Evolutionary conservation across 768 basidiomycete genomes (phyloP), one percentile per base, ranked within the genome.

Genomic region (Lactarius pseudohatsudake): DNA sequence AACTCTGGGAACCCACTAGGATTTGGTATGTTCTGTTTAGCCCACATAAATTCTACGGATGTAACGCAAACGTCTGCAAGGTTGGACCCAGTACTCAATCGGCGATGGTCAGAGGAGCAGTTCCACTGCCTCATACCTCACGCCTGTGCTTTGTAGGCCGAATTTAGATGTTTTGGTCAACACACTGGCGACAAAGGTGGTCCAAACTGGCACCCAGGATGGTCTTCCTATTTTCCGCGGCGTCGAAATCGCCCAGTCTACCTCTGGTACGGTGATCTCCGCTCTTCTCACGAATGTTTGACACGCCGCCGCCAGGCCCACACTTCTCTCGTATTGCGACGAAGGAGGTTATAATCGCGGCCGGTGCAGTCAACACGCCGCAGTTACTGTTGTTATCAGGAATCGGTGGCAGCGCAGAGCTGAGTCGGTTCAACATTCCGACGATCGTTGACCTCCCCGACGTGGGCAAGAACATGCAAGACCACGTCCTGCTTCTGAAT

Each of bases 351-450:
- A 61, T 72, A 34, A 40, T 72, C 3, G 57, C 69, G 16, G 66
- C 59, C 8, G 70, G 64, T 9, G 38, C 56, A 28, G 64, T 72
- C 57, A 59, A 47, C 26, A 59, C 68, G 1, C 65, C 69, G 20
- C 68, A 76, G 41, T 60, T 77, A 4, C 66, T 77, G 22, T 47
- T 74, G 57, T 69, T 75, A 36, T 75, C 74, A 6, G 76, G 76
- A 16, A 71, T 77, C 47, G 76, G 76, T 2, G 64, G 70, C 28
- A 26, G 62, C 13, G 26, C 56, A 8, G 36, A 66, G 7, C 72
- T 77, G 57, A 16, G 50, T 6, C n/a, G 62, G 15, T 59, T 73
- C 36, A 71, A 70, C 3, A 71, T 77, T 45, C 26, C 26, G 15
- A 28, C 69, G 20, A 30, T 75, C 26, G 56, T 71, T 8, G 57